Base-by-base conservation (phyloP, 176 grass and related monocot species). In the Carex kokanica region DNA sequence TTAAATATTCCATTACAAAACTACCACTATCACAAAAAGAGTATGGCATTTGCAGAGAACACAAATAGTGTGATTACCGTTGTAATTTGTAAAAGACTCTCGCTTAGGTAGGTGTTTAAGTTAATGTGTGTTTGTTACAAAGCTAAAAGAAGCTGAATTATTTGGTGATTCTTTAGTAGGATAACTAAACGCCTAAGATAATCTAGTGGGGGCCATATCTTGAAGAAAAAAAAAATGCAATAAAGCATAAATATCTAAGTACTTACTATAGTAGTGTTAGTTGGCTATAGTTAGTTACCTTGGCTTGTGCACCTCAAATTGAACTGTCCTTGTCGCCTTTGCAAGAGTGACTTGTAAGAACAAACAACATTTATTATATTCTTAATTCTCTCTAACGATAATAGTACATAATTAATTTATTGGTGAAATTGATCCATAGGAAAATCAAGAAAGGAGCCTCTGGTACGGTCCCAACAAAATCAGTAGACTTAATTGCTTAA, bases 81-180 rank as follows among this genome's bases (percentile, higher is more conserved):
- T 45, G 21, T 49, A 49, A 49, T 49, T 31, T 77, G 47, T 78
- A 31, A 71, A 2, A 43, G 36, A 43, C 18, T 20, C 1, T 38
- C 31, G 4, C 66, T 34, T 70, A 78, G 53, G 47, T 55, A 56
- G 73, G 14, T 54, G 7, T 17, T 55, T 56, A 0, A 78, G 36
- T 56, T 55, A 53, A 74, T 29, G 47, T 29, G 51, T 78, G 73
- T 78, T 56, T 55, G 51, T 78, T 78, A 56, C 73, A 78, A 78
- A 78, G 73, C 73, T 32, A 78, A 78, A 78, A 78, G 21, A 56
- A 32, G 14, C 47, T 55, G 73, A 78, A 78, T 56, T 78, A 25
- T 78, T 78, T 78, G 73, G 31, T 32, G 47, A 24, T 54, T 15
- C 51, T 56, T 78, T 15, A 15, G 8, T 29, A 53, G 24, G n/a